Base-by-base conservation (phyloP, 371 early-diverging fungal species). In the Phascolomyces articulosus region DNA sequence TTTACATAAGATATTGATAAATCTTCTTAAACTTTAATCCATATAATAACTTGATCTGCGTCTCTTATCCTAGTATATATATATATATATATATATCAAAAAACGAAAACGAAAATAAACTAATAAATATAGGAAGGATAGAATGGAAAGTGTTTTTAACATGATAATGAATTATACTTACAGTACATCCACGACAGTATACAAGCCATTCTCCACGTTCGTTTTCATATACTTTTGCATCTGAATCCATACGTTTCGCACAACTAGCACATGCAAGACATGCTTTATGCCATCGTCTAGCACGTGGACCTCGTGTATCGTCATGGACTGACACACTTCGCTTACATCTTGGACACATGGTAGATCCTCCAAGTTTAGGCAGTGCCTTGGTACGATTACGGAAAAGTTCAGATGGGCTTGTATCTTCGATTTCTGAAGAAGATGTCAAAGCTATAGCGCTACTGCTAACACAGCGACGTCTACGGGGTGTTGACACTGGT, bases 241-340 rank as follows among this genome's bases (percentile, higher is more conserved):
- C 79, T 27, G 85, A 85, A 59, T 85, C 85, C 71, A 85, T 71
- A 21, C 71, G 75, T 57, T 85, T 85, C 29, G 77, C 79, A 61
- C 85, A 85, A 0, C 66, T 69, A 4, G 68, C 65, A 59, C 85
- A 85, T 15, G 71, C 72, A 38, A 85, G 64, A 34, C 85, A 85
- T 62, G 79, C 80, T 34, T 79, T 83, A 58, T 85, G 85, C 85
- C 85, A 85, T 49, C 78, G 74, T 18, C 72, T 80, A 6, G 75
- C 80, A 40, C 77, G 73, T 11, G 85, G 85, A 4, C 85, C 85
- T 1, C 78, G 80, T 1, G 78, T 78, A 21, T 79, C 77, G 29
- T 85, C 85, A 56, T 75, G 72, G 54, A 85, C 69, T 3, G 79
- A 75, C 41, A 85, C 74, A 23, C 82, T 72, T 47, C 75, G 68